Conservation (phyloP, 257 asterid species). For the Solanum neorickii region DNA sequence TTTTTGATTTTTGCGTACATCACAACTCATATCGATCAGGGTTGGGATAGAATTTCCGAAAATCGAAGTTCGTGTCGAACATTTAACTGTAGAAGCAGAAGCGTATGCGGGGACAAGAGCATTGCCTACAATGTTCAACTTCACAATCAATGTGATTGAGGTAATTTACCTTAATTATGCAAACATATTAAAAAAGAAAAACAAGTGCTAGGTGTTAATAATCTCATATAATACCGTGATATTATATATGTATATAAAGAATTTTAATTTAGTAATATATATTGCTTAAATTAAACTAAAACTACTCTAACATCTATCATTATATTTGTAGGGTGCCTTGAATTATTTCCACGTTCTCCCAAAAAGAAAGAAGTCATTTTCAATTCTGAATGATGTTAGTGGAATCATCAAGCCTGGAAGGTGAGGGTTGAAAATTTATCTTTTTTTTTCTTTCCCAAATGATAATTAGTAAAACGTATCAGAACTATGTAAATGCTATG, state of each 20-base stretch:
- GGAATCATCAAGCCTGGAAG: slow-evolving; percentile 59
- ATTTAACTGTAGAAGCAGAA: neutral
- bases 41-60: neutral
- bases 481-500: too few relatives aligned
- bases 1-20: too few relatives aligned
- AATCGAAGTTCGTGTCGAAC: neutral
- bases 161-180: neutral
- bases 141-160: neutral
- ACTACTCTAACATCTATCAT: neutral
- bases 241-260: too few relatives aligned
- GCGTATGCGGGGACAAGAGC: neutral
- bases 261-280: too few relatives aligned
- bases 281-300: neutral
- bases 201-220: neutral
- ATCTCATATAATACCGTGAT: too few relatives aligned
- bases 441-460: neutral
- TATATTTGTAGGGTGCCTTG: neutral
- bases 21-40: neutral
- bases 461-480: neutral
- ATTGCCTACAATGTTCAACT: neutral
- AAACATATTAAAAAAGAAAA: neutral
- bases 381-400: slow-evolving; percentile 48
- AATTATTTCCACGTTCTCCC: slow-evolving; percentile 27
- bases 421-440: neutral
- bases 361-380: slow-evolving; percentile 33